Conservation (phyloP, 345 rosid genomes). For the Lumnitzera littorea region DNA sequence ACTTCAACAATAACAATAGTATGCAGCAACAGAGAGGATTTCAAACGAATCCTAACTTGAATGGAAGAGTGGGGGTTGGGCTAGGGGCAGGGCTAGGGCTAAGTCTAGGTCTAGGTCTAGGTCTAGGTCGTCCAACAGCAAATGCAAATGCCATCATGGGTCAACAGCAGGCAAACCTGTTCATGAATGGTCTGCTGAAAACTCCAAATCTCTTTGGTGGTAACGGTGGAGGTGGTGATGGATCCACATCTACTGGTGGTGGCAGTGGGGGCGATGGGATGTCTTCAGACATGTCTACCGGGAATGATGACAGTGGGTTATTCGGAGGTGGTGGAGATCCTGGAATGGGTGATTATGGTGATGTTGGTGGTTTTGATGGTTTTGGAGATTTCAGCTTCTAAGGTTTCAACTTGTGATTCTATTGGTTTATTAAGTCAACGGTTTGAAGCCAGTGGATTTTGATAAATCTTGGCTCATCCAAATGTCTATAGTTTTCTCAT, state of each 20-base stretch:
- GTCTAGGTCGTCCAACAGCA: not conserved
- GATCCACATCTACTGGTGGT: not conserved
- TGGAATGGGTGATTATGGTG: conserved; percentile 9
- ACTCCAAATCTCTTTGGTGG: conserved; percentile 5
- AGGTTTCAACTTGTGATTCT: too few species aligned
- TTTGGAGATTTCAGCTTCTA: not conserved
- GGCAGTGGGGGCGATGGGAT: not conserved
- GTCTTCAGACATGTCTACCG: not conserved
- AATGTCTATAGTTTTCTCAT: too few species aligned
- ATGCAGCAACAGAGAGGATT: not conserved
- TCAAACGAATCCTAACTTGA: conserved; percentile 2
- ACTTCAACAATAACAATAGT: not conserved
- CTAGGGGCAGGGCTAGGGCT: not conserved
- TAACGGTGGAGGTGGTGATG: not conserved
- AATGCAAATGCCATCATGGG: too few species aligned
- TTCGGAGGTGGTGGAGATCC: conserved; percentile 6
- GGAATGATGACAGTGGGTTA: not conserved
- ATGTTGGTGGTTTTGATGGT: conserved; percentile 3
- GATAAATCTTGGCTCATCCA: too few species aligned
- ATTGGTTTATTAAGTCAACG: too few species aligned
- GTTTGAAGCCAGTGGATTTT: too few species aligned
- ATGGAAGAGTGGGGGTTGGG: not conserved
- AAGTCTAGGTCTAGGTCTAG: not conserved
- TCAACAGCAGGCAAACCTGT: not conserved
- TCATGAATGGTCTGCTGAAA: not conserved